Evolutionary conservation across 2,329 filamentous ascomycete genomes (phyloP), one percentile per base, ranked within the genome.

Genomic region (Ceratocystis colombiana): DNA sequence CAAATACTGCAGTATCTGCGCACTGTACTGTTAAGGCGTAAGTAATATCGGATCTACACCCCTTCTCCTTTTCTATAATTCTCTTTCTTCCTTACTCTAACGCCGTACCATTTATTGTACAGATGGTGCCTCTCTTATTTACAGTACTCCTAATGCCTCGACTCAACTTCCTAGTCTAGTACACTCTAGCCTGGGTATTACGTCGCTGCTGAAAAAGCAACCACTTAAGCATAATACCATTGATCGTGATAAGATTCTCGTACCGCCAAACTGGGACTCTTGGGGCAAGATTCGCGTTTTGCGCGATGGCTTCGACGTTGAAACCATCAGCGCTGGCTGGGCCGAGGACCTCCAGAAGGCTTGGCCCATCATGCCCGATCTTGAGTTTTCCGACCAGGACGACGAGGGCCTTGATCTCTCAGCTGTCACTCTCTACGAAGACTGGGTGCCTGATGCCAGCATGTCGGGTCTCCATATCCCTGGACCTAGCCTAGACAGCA

Each of bases 251-350:
- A 95, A 95, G 79, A 92, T 99, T 65, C 81, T 96, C 4, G 89
- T 99, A 0, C 93, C 93, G 1, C 88, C 92, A 17, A 96, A 96
- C 74, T 99, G 94, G 94, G 94, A 99, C 75, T 96, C 92, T 0
- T 96, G 91, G 89, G 92, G 91, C 68, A 99, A 97, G 77, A 96
- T 99, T 68, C 84, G 93, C 53, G 90, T 97, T 57, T 79, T 97
- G 33, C 85, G 90, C 65, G 94, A 96, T 73, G 89, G 87, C 0
- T 97, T 97, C 71, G 90, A 97, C 70, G 89, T 95, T 25, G 94
- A 99, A 77, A 83, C 84, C 15, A 82, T 96, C 55, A 94, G 90
- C 71, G 83, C 86, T 67, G 89, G 87, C 62, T 99, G 94, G 94
- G 87, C 88, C 1, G 82, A 89, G 66, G 91, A 96, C 70, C 88